Evolutionary conservation across 768 basidiomycete species (phyloP).

Genomic region (Termitomyces sp.): DNA sequence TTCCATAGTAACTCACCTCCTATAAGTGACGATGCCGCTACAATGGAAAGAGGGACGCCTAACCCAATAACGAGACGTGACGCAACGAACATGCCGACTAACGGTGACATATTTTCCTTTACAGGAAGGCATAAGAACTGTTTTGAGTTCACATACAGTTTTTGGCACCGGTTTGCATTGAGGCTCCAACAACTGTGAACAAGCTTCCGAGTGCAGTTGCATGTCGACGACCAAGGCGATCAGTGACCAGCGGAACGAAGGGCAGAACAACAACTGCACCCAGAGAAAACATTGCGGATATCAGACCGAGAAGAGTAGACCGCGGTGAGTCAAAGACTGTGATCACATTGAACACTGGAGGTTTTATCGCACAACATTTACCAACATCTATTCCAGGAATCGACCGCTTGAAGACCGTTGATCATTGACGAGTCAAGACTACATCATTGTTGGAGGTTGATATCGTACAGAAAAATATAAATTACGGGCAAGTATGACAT

Average conservation of each 20-base stretch:
- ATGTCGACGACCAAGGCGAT: constrained; percentile 41
- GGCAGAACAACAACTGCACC: constrained; percentile 52
- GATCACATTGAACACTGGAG: not conserved
- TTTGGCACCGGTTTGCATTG: constrained; percentile 37
- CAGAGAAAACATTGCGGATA: constrained; percentile 54
- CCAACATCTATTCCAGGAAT: constrained; percentile 51
- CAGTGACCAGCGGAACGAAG: constrained; percentile 44
- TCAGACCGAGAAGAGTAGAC: constrained; percentile 46
- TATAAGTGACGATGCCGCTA: constrained; percentile 62
- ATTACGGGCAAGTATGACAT: constrained; percentile 7
- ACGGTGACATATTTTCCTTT: not conserved
- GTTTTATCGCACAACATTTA: not conserved
- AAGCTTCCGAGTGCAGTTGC: constrained; percentile 48
- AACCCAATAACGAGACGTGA: constrained; percentile 52
- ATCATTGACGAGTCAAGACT: constrained; percentile 60
- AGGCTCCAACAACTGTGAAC: constrained; percentile 42
- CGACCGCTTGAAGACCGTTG: constrained; percentile 55
- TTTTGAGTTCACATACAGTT: constrained; percentile 33
- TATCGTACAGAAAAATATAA: not conserved
- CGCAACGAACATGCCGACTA: constrained; percentile 56
- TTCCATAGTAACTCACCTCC: constrained; percentile 27
- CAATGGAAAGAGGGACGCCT: constrained; percentile 58
- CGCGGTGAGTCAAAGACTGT: constrained; percentile 49
- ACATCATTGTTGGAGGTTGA: not conserved
- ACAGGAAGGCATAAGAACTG: not conserved